Percentiles rank a stretch among this genome's conserved stretches.
Conservation (phyloP, 2,329 filamentous ascomycete genomes). For the Penicillium sp. region DNA sequence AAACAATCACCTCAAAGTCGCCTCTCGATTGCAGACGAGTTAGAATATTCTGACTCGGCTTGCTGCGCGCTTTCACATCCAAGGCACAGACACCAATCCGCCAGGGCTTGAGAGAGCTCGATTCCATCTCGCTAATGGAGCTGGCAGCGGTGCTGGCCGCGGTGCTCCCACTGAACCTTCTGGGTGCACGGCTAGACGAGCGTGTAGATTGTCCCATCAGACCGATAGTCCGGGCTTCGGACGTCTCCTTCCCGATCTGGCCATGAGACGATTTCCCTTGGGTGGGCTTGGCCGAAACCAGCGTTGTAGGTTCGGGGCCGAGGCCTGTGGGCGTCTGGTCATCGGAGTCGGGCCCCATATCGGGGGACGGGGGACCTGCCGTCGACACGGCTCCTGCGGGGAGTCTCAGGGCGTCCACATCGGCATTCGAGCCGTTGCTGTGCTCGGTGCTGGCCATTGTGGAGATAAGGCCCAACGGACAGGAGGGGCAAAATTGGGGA, state of each 20-base stretch:
- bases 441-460: slow-evolving; percentile 26
- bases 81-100: slow-evolving; percentile 91
- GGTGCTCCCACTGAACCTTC: slow-evolving; percentile 79
- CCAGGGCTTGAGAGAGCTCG: slow-evolving; percentile 49
- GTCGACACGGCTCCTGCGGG: slow-evolving; percentile 13
- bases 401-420: slow-evolving; percentile 42
- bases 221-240: slow-evolving; percentile 40
- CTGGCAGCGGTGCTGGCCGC: slow-evolving; percentile 77
- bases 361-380: slow-evolving; percentile 5
- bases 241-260: slow-evolving; percentile 18
- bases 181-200: slow-evolving; percentile 69
- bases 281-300: slow-evolving; percentile 7
- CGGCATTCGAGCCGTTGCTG: slow-evolving; percentile 23
- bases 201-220: slow-evolving; percentile 35
- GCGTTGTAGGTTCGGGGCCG: not conserved
- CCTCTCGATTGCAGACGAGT: slow-evolving; percentile 86
- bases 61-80: slow-evolving; percentile 93
- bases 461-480: slow-evolving; percentile 2
- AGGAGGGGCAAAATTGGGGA: not conserved
- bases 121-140: slow-evolving; percentile 69
- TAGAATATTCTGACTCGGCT: slow-evolving; percentile 93
- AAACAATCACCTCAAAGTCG: slow-evolving; percentile 96
- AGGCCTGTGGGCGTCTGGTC: slow-evolving; percentile 10
- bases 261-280: slow-evolving; percentile 16
- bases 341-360: slow-evolving; percentile 15